Percentiles rank a stretch among this genome's conserved stretches.
Evolutionary conservation across 768 basidiomycete species (phyloP).

Genomic region (Xerocomus spinulosus): DNA sequence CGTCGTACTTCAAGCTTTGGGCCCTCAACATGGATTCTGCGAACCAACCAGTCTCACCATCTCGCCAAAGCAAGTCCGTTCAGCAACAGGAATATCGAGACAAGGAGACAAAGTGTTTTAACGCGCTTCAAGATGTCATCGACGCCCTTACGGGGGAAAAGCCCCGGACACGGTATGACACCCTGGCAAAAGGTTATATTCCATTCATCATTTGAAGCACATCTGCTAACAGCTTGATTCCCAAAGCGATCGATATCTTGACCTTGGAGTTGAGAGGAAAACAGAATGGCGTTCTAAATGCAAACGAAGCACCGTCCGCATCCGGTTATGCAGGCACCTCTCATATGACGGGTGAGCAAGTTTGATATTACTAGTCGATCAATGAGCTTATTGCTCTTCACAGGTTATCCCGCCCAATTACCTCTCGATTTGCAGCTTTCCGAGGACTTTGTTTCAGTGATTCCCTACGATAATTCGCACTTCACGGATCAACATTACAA

Average conservation of each 20-base stretch:
- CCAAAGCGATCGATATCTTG: conserved; percentile 11
- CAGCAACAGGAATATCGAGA: conserved; percentile 22
- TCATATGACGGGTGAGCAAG: background rate
- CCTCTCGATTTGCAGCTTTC: background rate
- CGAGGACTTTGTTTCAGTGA: background rate
- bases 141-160: conserved; percentile 10
- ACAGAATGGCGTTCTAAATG: background rate
- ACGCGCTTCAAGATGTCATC: conserved; percentile 14
- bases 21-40: background rate
- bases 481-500: background rate
- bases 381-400: background rate
- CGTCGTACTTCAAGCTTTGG: background rate
- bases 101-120: conserved; percentile 18
- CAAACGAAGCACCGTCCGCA: background rate
- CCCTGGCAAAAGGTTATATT: conserved; percentile 15
- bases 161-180: conserved; percentile 15
- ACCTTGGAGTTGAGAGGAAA: background rate
- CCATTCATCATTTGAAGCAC: background rate
- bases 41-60: background rate
- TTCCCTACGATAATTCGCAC: background rate
- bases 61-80: conserved; percentile 11
- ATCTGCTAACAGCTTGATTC: background rate
- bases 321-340: background rate
- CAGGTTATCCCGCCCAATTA: conserved; percentile 3
- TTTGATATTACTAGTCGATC: background rate